Percentiles rank a stretch among this genome's conserved stretches.
Conservation (phyloP, 352 stramenopile genomes). For the Globisporangium barbulae region DNA sequence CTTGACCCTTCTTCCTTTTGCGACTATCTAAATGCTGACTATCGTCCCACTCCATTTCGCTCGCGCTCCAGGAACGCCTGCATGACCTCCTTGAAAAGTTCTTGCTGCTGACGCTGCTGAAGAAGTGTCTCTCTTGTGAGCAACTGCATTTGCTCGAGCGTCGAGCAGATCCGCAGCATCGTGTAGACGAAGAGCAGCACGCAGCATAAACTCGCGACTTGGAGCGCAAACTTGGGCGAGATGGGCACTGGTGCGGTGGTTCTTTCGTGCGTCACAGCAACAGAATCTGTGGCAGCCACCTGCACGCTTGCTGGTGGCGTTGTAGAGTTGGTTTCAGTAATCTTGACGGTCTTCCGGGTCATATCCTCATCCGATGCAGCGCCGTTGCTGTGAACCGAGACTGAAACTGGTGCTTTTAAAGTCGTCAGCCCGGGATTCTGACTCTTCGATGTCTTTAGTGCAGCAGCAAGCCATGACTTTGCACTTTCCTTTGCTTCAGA, state of each 20-base stretch:
- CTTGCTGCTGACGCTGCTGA: constrained; percentile 63
- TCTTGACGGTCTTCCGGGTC: not conserved
- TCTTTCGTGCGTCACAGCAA: no score
- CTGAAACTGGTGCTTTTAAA: not conserved
- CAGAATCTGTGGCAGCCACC: not conserved
- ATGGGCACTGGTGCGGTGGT: not conserved
- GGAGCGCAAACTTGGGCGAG: constrained; percentile 26
- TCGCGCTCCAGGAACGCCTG: constrained; percentile 25
- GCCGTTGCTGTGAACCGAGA: not conserved
- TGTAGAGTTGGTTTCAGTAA: not conserved
- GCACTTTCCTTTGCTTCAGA: constrained; percentile 63
- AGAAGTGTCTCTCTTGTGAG: constrained; percentile 52
- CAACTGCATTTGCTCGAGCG: constrained; percentile 58
- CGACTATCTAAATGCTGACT: not conserved
- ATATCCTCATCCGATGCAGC: not conserved
- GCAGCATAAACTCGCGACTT: constrained; percentile 45
- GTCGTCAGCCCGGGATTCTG: not conserved
- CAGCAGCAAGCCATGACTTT: constrained; percentile 48
- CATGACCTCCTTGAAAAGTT: constrained; percentile 60
- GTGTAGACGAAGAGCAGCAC: constrained; percentile 68
- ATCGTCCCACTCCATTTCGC: not conserved
- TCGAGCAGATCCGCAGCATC: constrained; percentile 52
- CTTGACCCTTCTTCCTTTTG: not conserved
- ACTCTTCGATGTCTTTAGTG: constrained; percentile 22
- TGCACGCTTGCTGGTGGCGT: not conserved